Percentiles rank a stretch among this genome's conserved stretches.
Conservation (phyloP, 1,284 basidiomycete species). For the Anthracocystis walkeri region DNA sequence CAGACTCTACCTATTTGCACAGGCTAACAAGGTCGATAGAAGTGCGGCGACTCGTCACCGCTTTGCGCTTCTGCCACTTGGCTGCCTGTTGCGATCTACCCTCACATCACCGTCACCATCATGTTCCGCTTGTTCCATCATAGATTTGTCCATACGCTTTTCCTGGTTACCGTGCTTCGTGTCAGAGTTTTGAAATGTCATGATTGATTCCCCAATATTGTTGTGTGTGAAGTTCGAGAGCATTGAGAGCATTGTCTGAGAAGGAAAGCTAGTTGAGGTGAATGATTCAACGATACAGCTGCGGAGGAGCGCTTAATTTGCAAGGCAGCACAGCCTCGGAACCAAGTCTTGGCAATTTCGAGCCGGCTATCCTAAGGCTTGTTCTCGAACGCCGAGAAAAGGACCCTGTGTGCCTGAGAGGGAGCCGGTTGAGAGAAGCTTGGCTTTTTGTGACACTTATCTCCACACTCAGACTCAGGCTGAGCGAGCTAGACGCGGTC, state of each 20-base stretch:
- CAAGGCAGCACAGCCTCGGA: too few species aligned
- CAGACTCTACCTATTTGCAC: not conserved
- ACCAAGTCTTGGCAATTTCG: too few species aligned
- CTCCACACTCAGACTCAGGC: not conserved
- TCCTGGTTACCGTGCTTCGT: slow-evolving; percentile 36
- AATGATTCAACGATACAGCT: too few species aligned
- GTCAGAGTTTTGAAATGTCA: slow-evolving; percentile 47
- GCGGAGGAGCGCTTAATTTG: too few species aligned
- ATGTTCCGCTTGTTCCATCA: slow-evolving; percentile 16
- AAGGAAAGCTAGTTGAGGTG: not conserved
- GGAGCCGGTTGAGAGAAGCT: not conserved
- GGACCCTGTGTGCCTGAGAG: slow-evolving; percentile 10
- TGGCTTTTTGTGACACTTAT: not conserved
- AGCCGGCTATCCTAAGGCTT: not conserved
- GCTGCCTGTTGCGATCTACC: not conserved
- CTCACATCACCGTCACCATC: slow-evolving; percentile 1
- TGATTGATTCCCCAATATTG: slow-evolving; percentile 24
- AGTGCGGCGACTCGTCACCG: slow-evolving; percentile 50
- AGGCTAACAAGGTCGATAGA: slow-evolving; percentile 1
- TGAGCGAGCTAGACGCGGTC: not conserved
- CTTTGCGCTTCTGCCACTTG: slow-evolving; percentile 14
- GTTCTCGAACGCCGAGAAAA: not conserved
- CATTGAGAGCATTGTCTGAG: not conserved
- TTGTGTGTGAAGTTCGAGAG: not conserved
- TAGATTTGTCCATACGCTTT: slow-evolving; percentile 38